A percentile compares a stretch with the other conserved stretches of the same genome.
These are phyloP conservation scores for Ceratobasidium sp. DNA, from an alignment of 1,284 basidiomycete species.

Conservation along the genomic window DNA sequence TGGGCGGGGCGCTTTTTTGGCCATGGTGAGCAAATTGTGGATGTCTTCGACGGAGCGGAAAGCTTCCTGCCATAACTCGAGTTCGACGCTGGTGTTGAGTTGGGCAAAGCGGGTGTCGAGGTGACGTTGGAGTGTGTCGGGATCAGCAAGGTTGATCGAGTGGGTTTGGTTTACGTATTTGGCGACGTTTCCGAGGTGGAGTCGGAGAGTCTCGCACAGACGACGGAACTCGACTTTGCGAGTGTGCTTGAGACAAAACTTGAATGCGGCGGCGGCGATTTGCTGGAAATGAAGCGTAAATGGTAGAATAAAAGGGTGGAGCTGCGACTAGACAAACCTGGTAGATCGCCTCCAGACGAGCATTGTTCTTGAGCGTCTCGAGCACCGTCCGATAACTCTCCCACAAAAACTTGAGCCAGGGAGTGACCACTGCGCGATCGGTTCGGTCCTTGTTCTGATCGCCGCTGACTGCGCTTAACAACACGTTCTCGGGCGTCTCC, in stretches of 20 bases:
- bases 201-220: slow-evolving; percentile 93
- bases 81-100: slow-evolving; percentile 96
- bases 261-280: slow-evolving; percentile 96
- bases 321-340: slow-evolving; percentile 67
- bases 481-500: slow-evolving; percentile 90
- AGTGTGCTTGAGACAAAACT: slow-evolving; percentile 92
- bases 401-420: slow-evolving; percentile 98
- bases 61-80: slow-evolving; percentile 99
- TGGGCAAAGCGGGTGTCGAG: slow-evolving; percentile 98
- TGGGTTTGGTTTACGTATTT: slow-evolving; percentile 96
- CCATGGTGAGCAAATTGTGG: slow-evolving; percentile 91
- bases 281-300: slow-evolving; percentile 60
- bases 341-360: slow-evolving; percentile 91
- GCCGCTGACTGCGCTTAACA: slow-evolving; percentile 86
- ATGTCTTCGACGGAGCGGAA: slow-evolving; percentile 99
- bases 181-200: slow-evolving; percentile 93
- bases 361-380: slow-evolving; percentile 97
- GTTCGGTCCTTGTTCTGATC: slow-evolving; percentile 95
- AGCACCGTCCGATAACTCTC: slow-evolving; percentile 97
- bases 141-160: slow-evolving; percentile 96
- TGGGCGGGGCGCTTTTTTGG: slow-evolving; percentile 89
- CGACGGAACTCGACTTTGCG: slow-evolving; percentile 98
- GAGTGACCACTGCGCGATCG: slow-evolving; percentile 93
- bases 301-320: slow-evolving; percentile 33
- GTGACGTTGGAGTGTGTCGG: slow-evolving; percentile 95